Base-by-base conservation (phyloP, 768 basidiomycete species). In the Plicaturopsis crispa region DNA sequence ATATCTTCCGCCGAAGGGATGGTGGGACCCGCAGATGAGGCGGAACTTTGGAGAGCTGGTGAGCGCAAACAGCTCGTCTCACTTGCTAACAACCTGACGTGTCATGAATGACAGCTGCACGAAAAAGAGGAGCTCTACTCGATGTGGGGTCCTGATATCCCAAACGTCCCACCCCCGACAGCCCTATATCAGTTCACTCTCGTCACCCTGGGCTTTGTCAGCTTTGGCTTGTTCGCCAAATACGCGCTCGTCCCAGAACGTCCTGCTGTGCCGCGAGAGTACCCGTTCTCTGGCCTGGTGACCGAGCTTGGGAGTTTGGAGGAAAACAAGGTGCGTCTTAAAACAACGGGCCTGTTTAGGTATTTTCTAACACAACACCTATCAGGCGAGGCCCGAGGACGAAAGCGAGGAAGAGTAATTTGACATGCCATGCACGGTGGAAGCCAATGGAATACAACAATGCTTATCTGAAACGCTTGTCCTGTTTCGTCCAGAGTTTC, bases 121-220 rank as follows among this genome's bases (percentile, higher is more conserved):
- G 85, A 88, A 57, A 69, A 75, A 51, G 85, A 89, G 36, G 88
- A 91, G 50, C 64, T 84, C 17, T 59, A 82, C 40, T 86, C 83
- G 24, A 86, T 91, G 83, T 90, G 85, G 85, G 85, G 86, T 18
- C 86, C 86, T 16, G 88, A 91, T 51, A 64, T 75, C 20, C 73
- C 87, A 28, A 69, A 70, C 16, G 62, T 85, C 10, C 60, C 68
- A 10, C 78, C 84, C 18, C 57, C 67, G 5, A 67, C 56, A 2
- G 87, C 88, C 5, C 55, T 82, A 24, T 67, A 71, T 35, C 82
- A 83, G 32, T 83, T 91, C 53, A 48, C 71, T 10, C 55, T 80
- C 36, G 86, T 78, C 0, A 60, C 68, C 14, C 55, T 70, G 18
- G 72, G 71, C n/a, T 84, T 91, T 46, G 66, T 80, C 30, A 63